Conservation (phyloP, 768 basidiomycete genomes). For the Calocybe gangraenosa region DNA sequence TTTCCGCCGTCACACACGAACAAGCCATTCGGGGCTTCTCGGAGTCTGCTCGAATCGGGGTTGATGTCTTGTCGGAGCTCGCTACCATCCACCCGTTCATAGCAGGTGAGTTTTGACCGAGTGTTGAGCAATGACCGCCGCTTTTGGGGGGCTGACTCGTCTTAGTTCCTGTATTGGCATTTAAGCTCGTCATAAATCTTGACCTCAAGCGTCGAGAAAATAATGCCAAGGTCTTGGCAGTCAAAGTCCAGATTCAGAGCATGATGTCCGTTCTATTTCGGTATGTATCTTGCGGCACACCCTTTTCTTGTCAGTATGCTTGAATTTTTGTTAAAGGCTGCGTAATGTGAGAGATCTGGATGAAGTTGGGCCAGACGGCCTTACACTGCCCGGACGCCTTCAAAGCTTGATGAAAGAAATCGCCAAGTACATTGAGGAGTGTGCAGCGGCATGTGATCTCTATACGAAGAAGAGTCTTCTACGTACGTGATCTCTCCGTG, state of each 20-base stretch:
- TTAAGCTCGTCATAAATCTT: not conserved
- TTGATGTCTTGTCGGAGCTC: not conserved
- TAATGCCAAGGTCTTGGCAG: not conserved
- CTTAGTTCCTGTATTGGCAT: not conserved
- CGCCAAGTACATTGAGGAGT: not conserved
- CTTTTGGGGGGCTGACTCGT: not conserved
- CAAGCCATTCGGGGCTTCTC: not conserved
- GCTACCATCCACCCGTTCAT: not conserved
- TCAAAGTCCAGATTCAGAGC: not conserved
- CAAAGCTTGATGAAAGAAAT: not conserved
- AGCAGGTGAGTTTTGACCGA: not conserved
- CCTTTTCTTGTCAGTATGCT: too few species aligned
- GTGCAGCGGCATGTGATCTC: not conserved
- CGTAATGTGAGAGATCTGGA: not conserved
- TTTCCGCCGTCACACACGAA: not conserved
- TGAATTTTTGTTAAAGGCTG: too few species aligned
- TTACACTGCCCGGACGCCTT: not conserved
- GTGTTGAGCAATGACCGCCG: not conserved
- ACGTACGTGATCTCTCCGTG: not conserved
- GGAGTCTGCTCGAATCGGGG: not conserved
- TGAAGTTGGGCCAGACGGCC: not conserved
- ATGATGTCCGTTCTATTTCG: not conserved
- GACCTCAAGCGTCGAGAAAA: not conserved
- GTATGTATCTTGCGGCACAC: too few species aligned
- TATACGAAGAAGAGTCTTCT: not conserved